These are phyloP conservation scores for Dunaliella sp. DNA, from an alignment of 139 green algal genomes.

Conservation along the genomic window DNA sequence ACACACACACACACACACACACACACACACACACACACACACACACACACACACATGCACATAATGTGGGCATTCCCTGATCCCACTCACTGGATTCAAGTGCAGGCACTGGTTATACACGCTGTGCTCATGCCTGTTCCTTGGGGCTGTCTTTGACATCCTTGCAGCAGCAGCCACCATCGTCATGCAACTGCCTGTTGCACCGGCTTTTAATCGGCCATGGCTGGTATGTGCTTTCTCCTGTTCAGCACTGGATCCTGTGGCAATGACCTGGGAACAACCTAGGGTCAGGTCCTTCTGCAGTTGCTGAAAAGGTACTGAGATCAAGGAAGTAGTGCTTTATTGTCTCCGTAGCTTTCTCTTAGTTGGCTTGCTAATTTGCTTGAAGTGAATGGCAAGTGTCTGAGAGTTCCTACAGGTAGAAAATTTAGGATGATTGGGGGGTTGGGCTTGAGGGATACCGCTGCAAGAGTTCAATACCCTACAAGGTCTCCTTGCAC, in stretches of 20 bases:
- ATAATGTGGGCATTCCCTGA: not conserved
- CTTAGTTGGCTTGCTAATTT: too few species aligned
- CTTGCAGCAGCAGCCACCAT: slow-evolving; percentile 2
- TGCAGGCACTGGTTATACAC: not conserved
- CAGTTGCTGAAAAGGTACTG: too few species aligned
- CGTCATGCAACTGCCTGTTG: slow-evolving; percentile 3
- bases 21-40: not conserved
- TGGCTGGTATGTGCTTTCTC: slow-evolving; percentile 51
- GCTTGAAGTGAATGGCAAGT: too few species aligned
- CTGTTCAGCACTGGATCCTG: too few species aligned
- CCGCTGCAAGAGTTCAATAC: too few species aligned
- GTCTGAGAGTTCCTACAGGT: too few species aligned
- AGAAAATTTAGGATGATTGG: too few species aligned
- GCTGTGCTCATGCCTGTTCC: slow-evolving; percentile 17
- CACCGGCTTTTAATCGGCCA: slow-evolving; percentile 45
- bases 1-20: not conserved
- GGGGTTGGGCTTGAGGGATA: too few species aligned
- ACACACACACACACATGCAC: not conserved
- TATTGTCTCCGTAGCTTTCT: too few species aligned
- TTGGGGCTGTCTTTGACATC: slow-evolving; percentile 23
- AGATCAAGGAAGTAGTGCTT: too few species aligned
- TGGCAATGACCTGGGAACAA: too few species aligned
- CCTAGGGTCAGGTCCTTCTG: too few species aligned
- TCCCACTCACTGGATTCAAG: not conserved
- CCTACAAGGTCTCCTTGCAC: not conserved